These are phyloP conservation scores for Lobulomyces angularis DNA, from an alignment of 192 early-diverging fungal genomes.

Conservation along the genomic window DNA sequence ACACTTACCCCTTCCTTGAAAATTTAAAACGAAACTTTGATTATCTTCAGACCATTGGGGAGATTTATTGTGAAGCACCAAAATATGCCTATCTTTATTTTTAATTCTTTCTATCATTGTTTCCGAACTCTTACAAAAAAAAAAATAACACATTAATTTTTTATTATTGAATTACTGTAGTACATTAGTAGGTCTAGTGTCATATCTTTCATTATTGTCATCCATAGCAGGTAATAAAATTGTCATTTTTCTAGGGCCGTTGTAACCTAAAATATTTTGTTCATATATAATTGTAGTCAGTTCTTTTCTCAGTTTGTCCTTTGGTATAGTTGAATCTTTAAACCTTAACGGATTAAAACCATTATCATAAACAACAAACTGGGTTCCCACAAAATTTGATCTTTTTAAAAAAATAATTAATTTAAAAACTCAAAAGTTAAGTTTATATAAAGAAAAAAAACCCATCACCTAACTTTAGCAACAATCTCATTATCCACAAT, in stretches of 20 bases:
- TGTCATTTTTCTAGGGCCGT: conserved; percentile 87
- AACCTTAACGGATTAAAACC: conserved; percentile 26
- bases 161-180: no score
- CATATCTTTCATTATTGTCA: conserved; percentile 37
- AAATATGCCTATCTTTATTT: conserved; percentile 39
- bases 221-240: conserved; percentile 63
- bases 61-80: conserved; percentile 74
- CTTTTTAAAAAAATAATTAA: conserved; percentile 23
- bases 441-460: neutral
- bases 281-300: conserved; percentile 66
- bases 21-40: conserved; percentile 84
- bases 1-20: conserved; percentile 76
- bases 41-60: conserved; percentile 88
- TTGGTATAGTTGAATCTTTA: conserved; percentile 13
- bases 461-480: conserved; percentile 36
- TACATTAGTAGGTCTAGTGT: conserved; percentile 39
- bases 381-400: conserved; percentile 78
- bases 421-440: conserved; percentile 12
- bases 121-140: no score
- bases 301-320: conserved; percentile 63
- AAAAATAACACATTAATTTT: no score
- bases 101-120: conserved; percentile 47
- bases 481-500: conserved; percentile 12
- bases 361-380: conserved; percentile 62
- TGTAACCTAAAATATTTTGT: conserved; percentile 73